phyloP scores from a whole-genome alignment of 192 early-diverging fungal species.

The Coemansia sp. region DNA sequence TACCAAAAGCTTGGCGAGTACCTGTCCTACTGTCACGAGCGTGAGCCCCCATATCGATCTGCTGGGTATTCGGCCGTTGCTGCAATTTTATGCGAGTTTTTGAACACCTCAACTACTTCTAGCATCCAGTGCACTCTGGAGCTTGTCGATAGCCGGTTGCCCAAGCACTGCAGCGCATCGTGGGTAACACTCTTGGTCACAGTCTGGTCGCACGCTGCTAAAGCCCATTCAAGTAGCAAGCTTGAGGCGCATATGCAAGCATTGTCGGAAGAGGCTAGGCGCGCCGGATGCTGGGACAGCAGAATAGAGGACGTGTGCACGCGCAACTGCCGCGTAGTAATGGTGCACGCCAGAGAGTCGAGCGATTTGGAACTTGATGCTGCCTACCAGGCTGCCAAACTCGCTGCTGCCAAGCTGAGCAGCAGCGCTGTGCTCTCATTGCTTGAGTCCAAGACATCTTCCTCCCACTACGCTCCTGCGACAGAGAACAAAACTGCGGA shows the following conservation, averaged over 20 bases:
- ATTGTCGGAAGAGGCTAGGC: conserved; percentile 6
- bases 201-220: conserved; percentile 17
- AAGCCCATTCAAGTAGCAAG: not conserved
- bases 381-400: not conserved
- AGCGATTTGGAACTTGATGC: not conserved
- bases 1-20: conserved; percentile 21
- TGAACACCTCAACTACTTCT: not conserved
- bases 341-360: not conserved
- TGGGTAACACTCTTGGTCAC: conserved; percentile 31
- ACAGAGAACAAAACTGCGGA: not conserved
- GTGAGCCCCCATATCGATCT: not conserved
- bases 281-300: conserved; percentile 17
- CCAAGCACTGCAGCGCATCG: not conserved
- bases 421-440: not conserved
- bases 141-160: conserved; percentile 1
- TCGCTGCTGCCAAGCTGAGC: not conserved
- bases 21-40: conserved; percentile 5
- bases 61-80: conserved; percentile 18
- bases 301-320: conserved; percentile 21
- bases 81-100: conserved; percentile 19
- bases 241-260: conserved; percentile 6
- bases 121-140: conserved; percentile 13
- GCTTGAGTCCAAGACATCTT: not conserved
- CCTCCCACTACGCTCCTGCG: too few relatives aligned
- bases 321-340: conserved; percentile 2